These are phyloP conservation scores for Porodaedalea pini DNA, from an alignment of 1,284 basidiomycete species.

Conservation along the genomic window DNA sequence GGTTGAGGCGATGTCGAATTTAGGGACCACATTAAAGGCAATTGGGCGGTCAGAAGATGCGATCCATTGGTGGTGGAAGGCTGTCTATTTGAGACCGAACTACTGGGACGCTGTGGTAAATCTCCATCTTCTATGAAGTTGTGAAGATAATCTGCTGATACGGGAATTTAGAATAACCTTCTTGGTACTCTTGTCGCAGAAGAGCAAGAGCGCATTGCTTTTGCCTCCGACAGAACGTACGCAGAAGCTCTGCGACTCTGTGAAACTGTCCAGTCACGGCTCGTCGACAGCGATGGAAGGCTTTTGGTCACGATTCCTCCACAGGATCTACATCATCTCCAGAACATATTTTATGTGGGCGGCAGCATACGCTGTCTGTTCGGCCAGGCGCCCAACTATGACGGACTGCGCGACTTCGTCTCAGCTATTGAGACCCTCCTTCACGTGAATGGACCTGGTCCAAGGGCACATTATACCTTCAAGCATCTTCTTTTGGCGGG, in stretches of 20 bases:
- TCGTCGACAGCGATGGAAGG: conserved; percentile 24
- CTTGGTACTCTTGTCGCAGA: conserved; percentile 38
- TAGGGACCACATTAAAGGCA: conserved; percentile 46
- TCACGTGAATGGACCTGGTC: conserved; percentile 23
- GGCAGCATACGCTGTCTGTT: conserved; percentile 34
- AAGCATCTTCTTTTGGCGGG: conserved; percentile 36
- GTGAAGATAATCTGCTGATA: conserved; percentile 16
- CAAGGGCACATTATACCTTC: conserved; percentile 27
- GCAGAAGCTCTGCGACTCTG: conserved; percentile 36
- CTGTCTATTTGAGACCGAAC: conserved; percentile 38
- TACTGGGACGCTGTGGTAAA: conserved; percentile 40
- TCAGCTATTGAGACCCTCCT: conserved; percentile 36
- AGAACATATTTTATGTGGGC: conserved; percentile 42
- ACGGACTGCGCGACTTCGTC: conserved; percentile 36
- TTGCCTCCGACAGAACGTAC: conserved; percentile 24
- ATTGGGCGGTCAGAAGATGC: conserved; percentile 34
- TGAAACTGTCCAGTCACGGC: conserved; percentile 30
- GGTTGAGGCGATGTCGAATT: conserved; percentile 49
- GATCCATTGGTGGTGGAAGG: conserved; percentile 43
- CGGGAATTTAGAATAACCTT: conserved; percentile 34
- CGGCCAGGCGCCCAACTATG: conserved; percentile 22
- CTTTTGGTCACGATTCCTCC: conserved; percentile 26
- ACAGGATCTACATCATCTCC: conserved; percentile 37
- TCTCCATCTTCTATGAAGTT: conserved; percentile 20
- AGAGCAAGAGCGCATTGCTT: neutral